Percentiles rank a stretch among this genome's conserved stretches.
These are phyloP conservation scores for Scutellaria galericulata DNA, from an alignment of 257 asterid genomes.

Conservation along the genomic window DNA sequence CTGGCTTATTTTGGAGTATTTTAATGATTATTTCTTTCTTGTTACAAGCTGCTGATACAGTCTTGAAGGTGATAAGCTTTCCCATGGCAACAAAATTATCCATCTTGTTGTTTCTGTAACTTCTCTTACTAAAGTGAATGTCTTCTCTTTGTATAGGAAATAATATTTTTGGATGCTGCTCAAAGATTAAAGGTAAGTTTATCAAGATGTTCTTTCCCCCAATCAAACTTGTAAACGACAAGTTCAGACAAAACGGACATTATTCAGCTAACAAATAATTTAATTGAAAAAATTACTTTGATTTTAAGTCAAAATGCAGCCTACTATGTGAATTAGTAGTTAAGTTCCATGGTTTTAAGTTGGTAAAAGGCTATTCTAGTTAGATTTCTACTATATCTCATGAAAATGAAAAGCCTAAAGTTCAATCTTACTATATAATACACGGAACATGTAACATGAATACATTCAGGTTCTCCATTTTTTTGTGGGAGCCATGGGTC, in stretches of 20 bases:
- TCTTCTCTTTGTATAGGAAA: slow-evolving; percentile 64
- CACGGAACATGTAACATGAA: neutral
- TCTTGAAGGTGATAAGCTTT: slow-evolving; percentile 71
- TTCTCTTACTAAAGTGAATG: slow-evolving; percentile 37
- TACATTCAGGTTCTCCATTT: slow-evolving; percentile 5
- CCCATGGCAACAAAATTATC: slow-evolving; percentile 31
- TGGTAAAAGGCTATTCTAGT: neutral
- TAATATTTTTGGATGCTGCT: slow-evolving; percentile 82
- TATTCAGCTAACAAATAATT: slow-evolving; percentile 12
- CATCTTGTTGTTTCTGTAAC: slow-evolving; percentile 33
- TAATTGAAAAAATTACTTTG: neutral
- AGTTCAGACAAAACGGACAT: neutral
- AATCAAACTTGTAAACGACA: slow-evolving; percentile 22
- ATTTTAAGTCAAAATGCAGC: slow-evolving; percentile 16
- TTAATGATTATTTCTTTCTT: slow-evolving; percentile 91
- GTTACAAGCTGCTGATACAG: slow-evolving; percentile 94
- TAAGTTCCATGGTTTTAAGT: neutral
- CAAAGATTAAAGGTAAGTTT: slow-evolving; percentile 73
- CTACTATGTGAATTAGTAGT: neutral
- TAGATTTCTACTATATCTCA: neutral
- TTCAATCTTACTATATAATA: slow-evolving; percentile 4
- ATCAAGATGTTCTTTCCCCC: slow-evolving; percentile 29
- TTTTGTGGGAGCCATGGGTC: neutral
- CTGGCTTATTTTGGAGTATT: slow-evolving; percentile 91
- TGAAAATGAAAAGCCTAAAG: slow-evolving; percentile 18